Base-by-base conservation (phyloP, 257 asterid species). In the Penstemon eatonii region DNA sequence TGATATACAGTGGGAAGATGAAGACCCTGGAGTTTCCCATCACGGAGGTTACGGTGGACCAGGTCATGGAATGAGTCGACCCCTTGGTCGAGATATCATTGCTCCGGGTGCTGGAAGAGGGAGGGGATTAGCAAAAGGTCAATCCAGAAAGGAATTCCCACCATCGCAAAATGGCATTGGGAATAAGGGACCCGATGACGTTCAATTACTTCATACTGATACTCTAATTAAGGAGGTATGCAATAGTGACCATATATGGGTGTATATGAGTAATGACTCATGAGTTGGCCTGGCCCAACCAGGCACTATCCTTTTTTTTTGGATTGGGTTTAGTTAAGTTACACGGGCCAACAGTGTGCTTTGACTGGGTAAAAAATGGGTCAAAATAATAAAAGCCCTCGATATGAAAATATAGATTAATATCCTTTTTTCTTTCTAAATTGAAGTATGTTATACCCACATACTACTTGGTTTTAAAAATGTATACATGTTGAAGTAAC, bases 1-100 rank as follows among this genome's bases (percentile, higher is more conserved):
- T 50, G 99, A 93, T 82, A 82, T 92, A 54, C 91, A 88, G 63
- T 92, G 96, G 96, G 96, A 68, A 43, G 89, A 88, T 76, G 96
- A 87, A 82, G 96, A 87, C 63, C 94, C 92, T 71, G 91, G 90
- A 75, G 69, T 85, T 67, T 79, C 85, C 75, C 95, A 73, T 72
- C 95, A 64, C 69, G 91, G 87, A 65, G 84, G 86, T 67, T 87
- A 84, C 71, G 94, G 83, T 65, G 96, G 91, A 59, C 76, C 89
- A 44, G 93, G 89, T 70, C 82, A 39, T 67, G 83, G 80, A 69
- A 73, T 75, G 68, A 73, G 70, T 72, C 79, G 79, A 60, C 75
- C 83, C 64, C 56, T 57, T 50, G 61, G 75, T 62, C 76, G 79
- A 55, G 83, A 78, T 70, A 74, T 66, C 66, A n/a, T n/a, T n/a